Base-by-base conservation (phyloP, 768 basidiomycete genomes). In the Leccinum subgranulosum region DNA sequence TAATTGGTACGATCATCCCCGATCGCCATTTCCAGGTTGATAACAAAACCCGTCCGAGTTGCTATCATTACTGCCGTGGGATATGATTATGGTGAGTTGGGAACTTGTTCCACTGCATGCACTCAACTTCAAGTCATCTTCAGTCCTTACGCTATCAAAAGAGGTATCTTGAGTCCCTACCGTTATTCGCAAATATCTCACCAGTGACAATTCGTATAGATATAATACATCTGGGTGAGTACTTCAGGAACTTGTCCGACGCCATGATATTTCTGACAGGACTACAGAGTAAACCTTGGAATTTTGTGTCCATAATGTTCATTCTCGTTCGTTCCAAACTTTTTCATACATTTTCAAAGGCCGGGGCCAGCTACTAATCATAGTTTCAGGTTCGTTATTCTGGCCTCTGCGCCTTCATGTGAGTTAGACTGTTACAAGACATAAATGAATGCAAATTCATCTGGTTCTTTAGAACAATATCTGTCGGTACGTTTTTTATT, bases 301-400 rank as follows among this genome's bases (percentile, higher is more conserved):
- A 19, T 19, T 50, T 17, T 9, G 49, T 50, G 31, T 29, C 49
- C 3, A 50, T 15, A 11, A 10, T 50, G 49, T 50, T 50, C 31
- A 33, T 50, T 33, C 49, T 50, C 7, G 49, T 50, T 5, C 10
- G 31, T 33, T 12, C 6, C 21, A 10, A 31, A 33, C 4, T 14
- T 19, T 19, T 14, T 2, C 15, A 15, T 11, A 28, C 11, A 31
- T n/a, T n/a, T n/a, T n/a, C n/a, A n/a, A 0, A 17, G 9, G 0
- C 15, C 0, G 12, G 15, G 7, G 23, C 14, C 14, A 31, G 31
- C 27, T 33, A 33, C n/a, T n/a, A n/a, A 50, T 12, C 31, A 49
- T 49, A 6, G n/a, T 11, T 19, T n/a, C 12, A 50, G 49, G 49
- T 50, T 50, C 49, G 31, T 31, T 50, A 50, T 50, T 21, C 3